A percentile compares a stretch with the other conserved stretches of the same genome.
Evolutionary conservation across 192 early-diverging fungal species (phyloP).

Genomic region (Radiomyces spectabilis): DNA sequence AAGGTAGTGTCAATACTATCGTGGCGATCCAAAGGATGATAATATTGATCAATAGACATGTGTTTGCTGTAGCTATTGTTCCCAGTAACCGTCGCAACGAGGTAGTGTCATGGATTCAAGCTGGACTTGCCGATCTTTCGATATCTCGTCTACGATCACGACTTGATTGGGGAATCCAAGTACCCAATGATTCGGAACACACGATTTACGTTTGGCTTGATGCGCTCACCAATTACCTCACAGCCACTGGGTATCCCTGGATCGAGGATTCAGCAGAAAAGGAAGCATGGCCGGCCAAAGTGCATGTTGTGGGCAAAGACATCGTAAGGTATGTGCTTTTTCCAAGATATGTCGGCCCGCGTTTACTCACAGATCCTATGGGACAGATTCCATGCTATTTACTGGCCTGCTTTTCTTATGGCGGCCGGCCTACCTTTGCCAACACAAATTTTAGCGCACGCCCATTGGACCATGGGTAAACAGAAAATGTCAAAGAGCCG

Average conservation of each 20-base stretch:
- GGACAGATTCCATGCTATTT: slow-evolving; percentile 86
- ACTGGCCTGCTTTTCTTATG: slow-evolving; percentile 95
- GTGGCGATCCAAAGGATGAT: too few relatives aligned
- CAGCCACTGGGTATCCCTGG: slow-evolving; percentile 83
- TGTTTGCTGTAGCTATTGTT: slow-evolving; percentile 43
- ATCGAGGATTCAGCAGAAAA: slow-evolving; percentile 4
- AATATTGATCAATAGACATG: background rate
- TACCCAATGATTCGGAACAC: slow-evolving; percentile 81
- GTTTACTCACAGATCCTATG: too few relatives aligned
- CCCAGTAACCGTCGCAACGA: slow-evolving; percentile 59
- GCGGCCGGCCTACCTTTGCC: slow-evolving; percentile 77
- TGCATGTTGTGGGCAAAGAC: slow-evolving; percentile 93
- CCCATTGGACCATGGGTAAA: slow-evolving; percentile 86
- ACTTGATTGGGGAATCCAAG: slow-evolving; percentile 85
- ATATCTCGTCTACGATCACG: slow-evolving; percentile 76
- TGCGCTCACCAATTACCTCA: slow-evolving; percentile 89
- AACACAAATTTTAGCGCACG: slow-evolving; percentile 78
- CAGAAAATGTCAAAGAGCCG: slow-evolving; percentile 95
- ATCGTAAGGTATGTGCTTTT: slow-evolving; percentile 85
- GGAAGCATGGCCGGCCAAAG: slow-evolving; percentile 56
- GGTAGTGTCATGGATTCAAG: slow-evolving; percentile 51
- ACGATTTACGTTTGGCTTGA: slow-evolving; percentile 98
- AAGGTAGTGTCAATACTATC: slow-evolving; percentile 13
- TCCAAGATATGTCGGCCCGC: too few relatives aligned
- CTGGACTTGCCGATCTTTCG: slow-evolving; percentile 68